These are phyloP conservation scores for Apiospora saccharicola DNA, from an alignment of 2,329 filamentous ascomycete species.

Conservation along the genomic window DNA sequence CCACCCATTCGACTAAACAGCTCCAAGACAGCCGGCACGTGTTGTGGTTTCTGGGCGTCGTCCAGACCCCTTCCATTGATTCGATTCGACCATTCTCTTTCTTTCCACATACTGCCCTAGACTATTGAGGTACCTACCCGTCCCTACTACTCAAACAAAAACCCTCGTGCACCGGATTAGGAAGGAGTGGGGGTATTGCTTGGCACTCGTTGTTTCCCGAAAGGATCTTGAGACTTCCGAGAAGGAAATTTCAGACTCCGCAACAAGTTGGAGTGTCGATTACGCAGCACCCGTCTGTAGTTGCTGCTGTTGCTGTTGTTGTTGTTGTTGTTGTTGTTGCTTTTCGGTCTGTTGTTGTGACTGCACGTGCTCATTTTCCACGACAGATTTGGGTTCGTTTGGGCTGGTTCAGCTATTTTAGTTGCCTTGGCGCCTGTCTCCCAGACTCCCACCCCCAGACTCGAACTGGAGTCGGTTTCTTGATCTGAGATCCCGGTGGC, in stretches of 20 bases:
- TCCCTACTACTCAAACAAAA: too few species aligned
- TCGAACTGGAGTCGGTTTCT: background rate
- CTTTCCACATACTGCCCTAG: too few species aligned
- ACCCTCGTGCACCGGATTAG: too few species aligned
- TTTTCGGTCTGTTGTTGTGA: background rate
- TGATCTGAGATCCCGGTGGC: constrained; percentile 2
- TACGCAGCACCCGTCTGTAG: background rate
- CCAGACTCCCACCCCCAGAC: background rate
- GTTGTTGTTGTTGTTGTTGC: background rate
- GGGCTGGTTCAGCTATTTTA: constrained; percentile 8
- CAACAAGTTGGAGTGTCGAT: background rate
- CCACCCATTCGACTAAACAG: background rate
- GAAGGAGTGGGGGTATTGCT: background rate
- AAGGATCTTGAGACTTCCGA: background rate
- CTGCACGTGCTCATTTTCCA: background rate
- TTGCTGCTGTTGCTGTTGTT: background rate
- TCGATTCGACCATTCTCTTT: too few species aligned
- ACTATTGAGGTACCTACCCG: too few species aligned
- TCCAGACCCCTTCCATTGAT: too few species aligned
- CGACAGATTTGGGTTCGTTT: background rate
- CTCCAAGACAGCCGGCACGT: background rate
- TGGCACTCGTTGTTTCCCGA: background rate
- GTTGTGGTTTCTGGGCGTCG: too few species aligned
- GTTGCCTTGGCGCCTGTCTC: background rate
- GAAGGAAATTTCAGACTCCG: background rate